phyloP scores from a whole-genome alignment of 2,329 filamentous ascomycete genomes.

The Penicillium glabrum region DNA sequence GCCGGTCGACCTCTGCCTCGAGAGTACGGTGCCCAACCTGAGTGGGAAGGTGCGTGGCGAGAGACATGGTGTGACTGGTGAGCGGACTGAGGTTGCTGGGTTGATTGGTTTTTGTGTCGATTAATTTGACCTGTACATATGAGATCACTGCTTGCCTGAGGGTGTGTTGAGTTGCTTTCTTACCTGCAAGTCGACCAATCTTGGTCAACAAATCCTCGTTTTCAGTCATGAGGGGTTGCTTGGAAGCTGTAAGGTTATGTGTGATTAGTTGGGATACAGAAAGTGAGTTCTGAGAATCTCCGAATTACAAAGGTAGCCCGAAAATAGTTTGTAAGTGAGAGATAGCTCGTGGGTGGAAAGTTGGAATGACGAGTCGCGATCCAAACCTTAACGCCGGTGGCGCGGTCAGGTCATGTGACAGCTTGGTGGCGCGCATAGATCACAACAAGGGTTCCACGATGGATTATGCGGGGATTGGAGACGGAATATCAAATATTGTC shows the following conservation, averaged over 20 bases:
- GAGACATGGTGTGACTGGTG: slow-evolving; percentile 29
- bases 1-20: slow-evolving; percentile 37
- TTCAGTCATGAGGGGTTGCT: slow-evolving; percentile 49
- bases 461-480: background rate
- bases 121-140: slow-evolving; percentile 69
- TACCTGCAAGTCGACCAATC: slow-evolving; percentile 59
- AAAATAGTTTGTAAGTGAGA: background rate
- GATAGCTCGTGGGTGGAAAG: background rate
- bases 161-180: slow-evolving; percentile 47
- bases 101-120: slow-evolving; percentile 65
- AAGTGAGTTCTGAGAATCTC: background rate
- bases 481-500: background rate
- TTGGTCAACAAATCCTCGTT: slow-evolving; percentile 56
- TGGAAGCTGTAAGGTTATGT: slow-evolving; percentile 9
- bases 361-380: slow-evolving; percentile 3
- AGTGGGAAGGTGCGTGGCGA: slow-evolving; percentile 30
- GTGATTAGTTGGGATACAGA: background rate
- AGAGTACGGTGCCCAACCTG: slow-evolving; percentile 47
- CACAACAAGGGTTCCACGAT: background rate
- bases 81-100: slow-evolving; percentile 21
- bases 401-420: slow-evolving; percentile 4
- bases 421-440: background rate
- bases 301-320: background rate
- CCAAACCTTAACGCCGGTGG: slow-evolving; percentile 5
- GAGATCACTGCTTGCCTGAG: slow-evolving; percentile 4